These are phyloP conservation scores for Rhodotorula glutinis DNA, from an alignment of 1,284 basidiomycete species.

Conservation along the genomic window DNA sequence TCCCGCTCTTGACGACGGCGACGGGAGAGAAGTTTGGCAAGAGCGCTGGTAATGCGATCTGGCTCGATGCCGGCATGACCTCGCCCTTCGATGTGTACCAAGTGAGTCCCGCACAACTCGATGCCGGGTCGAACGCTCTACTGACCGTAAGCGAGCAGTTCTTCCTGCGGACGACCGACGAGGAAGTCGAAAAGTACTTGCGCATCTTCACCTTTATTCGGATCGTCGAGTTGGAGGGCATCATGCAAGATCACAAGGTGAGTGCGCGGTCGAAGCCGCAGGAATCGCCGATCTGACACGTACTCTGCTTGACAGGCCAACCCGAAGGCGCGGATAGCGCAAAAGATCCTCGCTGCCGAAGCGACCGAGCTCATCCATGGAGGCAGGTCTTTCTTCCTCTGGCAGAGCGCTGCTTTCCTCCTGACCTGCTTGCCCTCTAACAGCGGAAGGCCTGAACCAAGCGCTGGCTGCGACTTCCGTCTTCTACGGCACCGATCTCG, in stretches of 20 bases:
- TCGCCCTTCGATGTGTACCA: slow-evolving; percentile 89
- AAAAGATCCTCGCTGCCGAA: slow-evolving; percentile 76
- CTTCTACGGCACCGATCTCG: slow-evolving; percentile 59
- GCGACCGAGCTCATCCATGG: slow-evolving; percentile 84
- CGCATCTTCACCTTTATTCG: slow-evolving; percentile 79
- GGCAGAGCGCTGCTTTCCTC: rapidly evolving
- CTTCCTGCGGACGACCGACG: slow-evolving; percentile 77
- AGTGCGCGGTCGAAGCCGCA: slow-evolving; percentile 14
- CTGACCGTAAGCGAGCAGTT: slow-evolving; percentile 60
- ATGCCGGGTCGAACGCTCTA: background rate
- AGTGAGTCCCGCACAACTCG: slow-evolving; percentile 52
- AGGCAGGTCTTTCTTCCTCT: slow-evolving; percentile 52
- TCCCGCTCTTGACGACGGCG: slow-evolving; percentile 85
- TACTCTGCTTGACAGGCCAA: slow-evolving; percentile 20
- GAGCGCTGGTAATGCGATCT: slow-evolving; percentile 91
- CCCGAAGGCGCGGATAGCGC: slow-evolving; percentile 66
- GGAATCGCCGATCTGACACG: too few relatives aligned
- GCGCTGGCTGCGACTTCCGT: slow-evolving; percentile 62
- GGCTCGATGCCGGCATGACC: slow-evolving; percentile 73
- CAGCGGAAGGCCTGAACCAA: slow-evolving; percentile 53
- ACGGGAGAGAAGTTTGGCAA: slow-evolving; percentile 96
- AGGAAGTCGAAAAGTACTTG: slow-evolving; percentile 76
- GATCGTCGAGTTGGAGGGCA: slow-evolving; percentile 57
- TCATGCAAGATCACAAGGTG: slow-evolving; percentile 63
- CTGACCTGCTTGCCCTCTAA: background rate